These are phyloP conservation scores for Aspergillus sp. DNA, from an alignment of 2,329 filamentous ascomycete genomes.

Conservation along the genomic window DNA sequence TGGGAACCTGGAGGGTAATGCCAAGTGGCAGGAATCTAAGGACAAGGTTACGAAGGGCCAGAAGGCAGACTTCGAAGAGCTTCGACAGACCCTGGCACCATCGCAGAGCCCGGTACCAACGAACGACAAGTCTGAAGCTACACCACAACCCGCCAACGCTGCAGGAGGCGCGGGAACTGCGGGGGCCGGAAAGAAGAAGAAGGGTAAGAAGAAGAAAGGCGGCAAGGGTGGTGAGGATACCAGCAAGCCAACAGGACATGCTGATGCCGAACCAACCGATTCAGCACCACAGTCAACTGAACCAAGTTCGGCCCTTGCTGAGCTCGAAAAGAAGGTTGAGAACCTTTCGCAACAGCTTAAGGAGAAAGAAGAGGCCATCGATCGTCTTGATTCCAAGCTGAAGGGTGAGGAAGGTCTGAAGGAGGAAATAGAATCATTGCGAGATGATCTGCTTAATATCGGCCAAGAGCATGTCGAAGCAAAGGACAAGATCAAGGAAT, in stretches of 20 bases:
- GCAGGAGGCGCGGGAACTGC: slow-evolving; percentile 28
- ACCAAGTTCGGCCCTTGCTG: slow-evolving; percentile 20
- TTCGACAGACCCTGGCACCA: slow-evolving; percentile 31
- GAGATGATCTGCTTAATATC: slow-evolving; percentile 74
- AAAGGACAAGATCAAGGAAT: slow-evolving; percentile 70
- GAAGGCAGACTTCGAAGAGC: slow-evolving; percentile 34
- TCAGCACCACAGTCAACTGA: slow-evolving; percentile 36
- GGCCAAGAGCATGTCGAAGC: slow-evolving; percentile 82
- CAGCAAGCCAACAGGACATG: slow-evolving; percentile 21
- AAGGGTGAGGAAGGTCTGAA: slow-evolving; percentile 74
- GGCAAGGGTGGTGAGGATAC: slow-evolving; percentile 50
- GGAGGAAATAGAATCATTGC: slow-evolving; percentile 82
- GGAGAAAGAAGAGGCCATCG: slow-evolving; percentile 71
- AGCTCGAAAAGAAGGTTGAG: slow-evolving; percentile 39
- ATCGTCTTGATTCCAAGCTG: slow-evolving; percentile 67
- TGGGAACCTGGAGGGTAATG: slow-evolving; percentile 36
- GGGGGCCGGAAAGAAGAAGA: slow-evolving; percentile 64
- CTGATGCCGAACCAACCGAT: slow-evolving; percentile 13
- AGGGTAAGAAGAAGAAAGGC: slow-evolving; percentile 85
- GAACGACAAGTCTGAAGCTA: slow-evolving; percentile 20
- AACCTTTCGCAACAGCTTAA: slow-evolving; percentile 34
- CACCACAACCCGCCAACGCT: slow-evolving; percentile 19
- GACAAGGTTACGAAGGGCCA: slow-evolving; percentile 33
- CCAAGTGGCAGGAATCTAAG: slow-evolving; percentile 36
- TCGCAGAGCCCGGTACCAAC: slow-evolving; percentile 23